These are phyloP conservation scores for Suillus occidentalis DNA, from an alignment of 768 basidiomycete genomes.

Conservation along the genomic window DNA sequence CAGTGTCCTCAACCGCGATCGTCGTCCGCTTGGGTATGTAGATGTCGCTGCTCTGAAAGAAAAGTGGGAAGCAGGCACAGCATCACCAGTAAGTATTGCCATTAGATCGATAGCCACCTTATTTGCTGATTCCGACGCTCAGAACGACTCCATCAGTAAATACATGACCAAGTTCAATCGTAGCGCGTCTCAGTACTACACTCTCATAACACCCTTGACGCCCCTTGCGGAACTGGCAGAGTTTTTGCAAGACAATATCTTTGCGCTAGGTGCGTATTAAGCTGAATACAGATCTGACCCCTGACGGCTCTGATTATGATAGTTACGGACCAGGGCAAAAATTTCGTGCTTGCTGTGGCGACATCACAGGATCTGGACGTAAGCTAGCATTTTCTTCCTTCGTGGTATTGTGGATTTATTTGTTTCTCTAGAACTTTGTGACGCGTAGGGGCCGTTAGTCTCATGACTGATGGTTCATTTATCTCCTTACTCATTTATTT, in stretches of 20 bases:
- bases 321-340: conserved; percentile 84
- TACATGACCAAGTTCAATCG: conserved; percentile 80
- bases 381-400: not conserved
- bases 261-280: conserved; percentile 63
- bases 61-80: conserved; percentile 74
- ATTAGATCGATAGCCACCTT: not conserved
- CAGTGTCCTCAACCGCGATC: conserved; percentile 73
- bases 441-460: conserved; percentile 2
- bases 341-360: conserved; percentile 82
- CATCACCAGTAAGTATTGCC: conserved; percentile 58
- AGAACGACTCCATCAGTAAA: conserved; percentile 70
- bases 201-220: conserved; percentile 77
- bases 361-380: conserved; percentile 72
- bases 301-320: conserved; percentile 7
- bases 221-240: conserved; percentile 78
- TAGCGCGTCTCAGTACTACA: conserved; percentile 63
- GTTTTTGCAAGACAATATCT: conserved; percentile 71
- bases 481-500: not conserved
- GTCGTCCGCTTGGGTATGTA: conserved; percentile 82
- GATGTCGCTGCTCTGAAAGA: conserved; percentile 74
- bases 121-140: not conserved
- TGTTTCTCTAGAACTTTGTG: not conserved
- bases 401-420: not conserved
- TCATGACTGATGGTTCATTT: not conserved
- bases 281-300: not conserved